phyloP scores from a whole-genome alignment of 345 rosid species.

The Syzygium aromaticum region DNA sequence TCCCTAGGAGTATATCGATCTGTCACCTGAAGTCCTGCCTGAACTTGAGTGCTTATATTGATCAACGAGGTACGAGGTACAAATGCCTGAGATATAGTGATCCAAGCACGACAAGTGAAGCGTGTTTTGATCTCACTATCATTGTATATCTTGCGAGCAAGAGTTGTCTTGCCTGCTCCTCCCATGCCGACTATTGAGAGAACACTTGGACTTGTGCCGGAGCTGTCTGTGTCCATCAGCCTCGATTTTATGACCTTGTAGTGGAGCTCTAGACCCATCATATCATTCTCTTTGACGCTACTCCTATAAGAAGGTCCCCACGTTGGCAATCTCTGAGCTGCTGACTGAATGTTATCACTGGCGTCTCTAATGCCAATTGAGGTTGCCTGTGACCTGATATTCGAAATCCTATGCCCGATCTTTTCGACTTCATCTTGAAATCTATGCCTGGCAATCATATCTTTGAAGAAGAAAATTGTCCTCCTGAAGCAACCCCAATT shows the following conservation, averaged over 20 bases:
- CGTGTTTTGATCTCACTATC: background rate
- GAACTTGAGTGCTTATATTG: background rate
- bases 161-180: background rate
- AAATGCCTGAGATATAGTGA: rapidly evolving
- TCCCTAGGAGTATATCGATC: rapidly evolving
- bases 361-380: background rate
- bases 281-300: background rate
- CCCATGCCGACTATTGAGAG: background rate
- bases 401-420: rapidly evolving
- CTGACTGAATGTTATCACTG: background rate
- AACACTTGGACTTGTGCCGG: background rate
- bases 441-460: background rate
- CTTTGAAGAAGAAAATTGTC: background rate
- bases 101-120: background rate
- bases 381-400: background rate
- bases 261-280: background rate
- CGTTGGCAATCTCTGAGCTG: background rate
- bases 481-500: background rate
- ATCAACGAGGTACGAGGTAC: background rate
- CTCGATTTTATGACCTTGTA: background rate
- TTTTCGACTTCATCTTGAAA: background rate
- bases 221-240: background rate
- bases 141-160: background rate
- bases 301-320: background rate
- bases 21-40: background rate